These are phyloP conservation scores for Penicillium sp. DNA, from an alignment of 2,329 filamentous ascomycete species.

Conservation along the genomic window DNA sequence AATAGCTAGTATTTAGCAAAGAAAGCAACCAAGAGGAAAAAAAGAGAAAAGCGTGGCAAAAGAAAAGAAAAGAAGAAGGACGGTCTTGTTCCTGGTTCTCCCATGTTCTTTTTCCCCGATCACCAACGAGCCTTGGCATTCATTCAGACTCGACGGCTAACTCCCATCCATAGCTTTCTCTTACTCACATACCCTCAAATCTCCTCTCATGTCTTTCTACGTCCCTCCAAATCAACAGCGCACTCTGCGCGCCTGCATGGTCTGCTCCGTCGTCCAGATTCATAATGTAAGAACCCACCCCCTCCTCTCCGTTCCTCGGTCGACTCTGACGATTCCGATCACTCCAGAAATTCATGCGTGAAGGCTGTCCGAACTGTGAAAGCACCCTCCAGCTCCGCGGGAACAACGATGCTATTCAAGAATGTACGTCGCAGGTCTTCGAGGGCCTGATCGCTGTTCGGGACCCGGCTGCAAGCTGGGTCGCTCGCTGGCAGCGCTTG, in stretches of 20 bases:
- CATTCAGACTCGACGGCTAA: slow-evolving; percentile 27
- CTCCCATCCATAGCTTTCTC: slow-evolving; percentile 9
- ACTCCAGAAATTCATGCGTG: slow-evolving; percentile 70
- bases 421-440: slow-evolving; percentile 94
- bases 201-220: slow-evolving; percentile 54
- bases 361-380: slow-evolving; percentile 96
- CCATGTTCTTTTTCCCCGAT: slow-evolving; percentile 23
- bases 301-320: slow-evolving; percentile 4
- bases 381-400: slow-evolving; percentile 79
- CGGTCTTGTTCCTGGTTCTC: slow-evolving; percentile 21
- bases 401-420: slow-evolving; percentile 75
- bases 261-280: slow-evolving; percentile 91
- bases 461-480: slow-evolving; percentile 82
- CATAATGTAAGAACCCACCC: slow-evolving; percentile 55
- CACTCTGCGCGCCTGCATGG: slow-evolving; percentile 94
- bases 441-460: slow-evolving; percentile 85
- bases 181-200: slow-evolving; percentile 2
- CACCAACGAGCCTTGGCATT: slow-evolving; percentile 33
- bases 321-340: slow-evolving; percentile 1
- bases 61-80: slow-evolving; percentile 5
- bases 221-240: slow-evolving; percentile 73
- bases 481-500: slow-evolving; percentile 92
- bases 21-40: not conserved
- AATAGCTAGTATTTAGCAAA: too few relatives aligned
- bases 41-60: slow-evolving; percentile 5